phyloP scores from a whole-genome alignment of 495 filamentous ascomycete species.

The Chaetomium cochliodes region DNA sequence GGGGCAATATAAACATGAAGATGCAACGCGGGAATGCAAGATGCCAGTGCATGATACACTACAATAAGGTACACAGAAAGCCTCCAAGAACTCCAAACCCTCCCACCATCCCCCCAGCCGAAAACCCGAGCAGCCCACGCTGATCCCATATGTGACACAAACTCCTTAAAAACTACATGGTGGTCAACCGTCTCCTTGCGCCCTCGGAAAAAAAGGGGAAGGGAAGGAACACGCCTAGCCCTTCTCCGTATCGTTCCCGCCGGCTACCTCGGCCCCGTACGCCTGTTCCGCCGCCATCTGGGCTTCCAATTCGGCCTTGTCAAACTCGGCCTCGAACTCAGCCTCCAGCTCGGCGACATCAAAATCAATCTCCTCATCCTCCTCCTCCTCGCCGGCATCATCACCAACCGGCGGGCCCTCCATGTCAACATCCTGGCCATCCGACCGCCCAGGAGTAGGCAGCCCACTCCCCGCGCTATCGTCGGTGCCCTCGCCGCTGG shows the following conservation, averaged over 20 bases:
- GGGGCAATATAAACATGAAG: background rate
- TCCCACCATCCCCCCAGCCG: background rate
- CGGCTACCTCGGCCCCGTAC: slow-evolving; percentile 23
- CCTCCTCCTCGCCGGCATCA: slow-evolving; percentile 10
- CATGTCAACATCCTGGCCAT: slow-evolving; percentile 33
- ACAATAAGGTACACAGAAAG: slow-evolving; percentile 13
- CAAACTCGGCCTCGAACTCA: slow-evolving; percentile 62
- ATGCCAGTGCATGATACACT: background rate
- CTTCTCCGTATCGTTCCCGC: background rate
- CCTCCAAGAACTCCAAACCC: background rate
- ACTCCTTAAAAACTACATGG: background rate
- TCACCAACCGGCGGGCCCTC: slow-evolving; percentile 31
- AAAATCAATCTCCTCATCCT: slow-evolving; percentile 43
- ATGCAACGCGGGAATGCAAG: slow-evolving; percentile 1
- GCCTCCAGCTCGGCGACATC: slow-evolving; percentile 65
- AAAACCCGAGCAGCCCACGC: background rate
- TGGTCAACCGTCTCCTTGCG: background rate
- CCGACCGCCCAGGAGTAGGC: slow-evolving; percentile 52
- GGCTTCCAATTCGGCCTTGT: slow-evolving; percentile 11
- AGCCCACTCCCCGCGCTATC: slow-evolving; percentile 28
- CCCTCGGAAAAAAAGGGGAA: background rate
- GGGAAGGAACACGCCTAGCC: background rate
- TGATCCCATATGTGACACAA: background rate
- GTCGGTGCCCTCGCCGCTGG: slow-evolving; percentile 22
- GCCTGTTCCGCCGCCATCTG: background rate